These are phyloP conservation scores for Starmerella powellii DNA, from an alignment of 805 yeast species.

Conservation along the genomic window DNA sequence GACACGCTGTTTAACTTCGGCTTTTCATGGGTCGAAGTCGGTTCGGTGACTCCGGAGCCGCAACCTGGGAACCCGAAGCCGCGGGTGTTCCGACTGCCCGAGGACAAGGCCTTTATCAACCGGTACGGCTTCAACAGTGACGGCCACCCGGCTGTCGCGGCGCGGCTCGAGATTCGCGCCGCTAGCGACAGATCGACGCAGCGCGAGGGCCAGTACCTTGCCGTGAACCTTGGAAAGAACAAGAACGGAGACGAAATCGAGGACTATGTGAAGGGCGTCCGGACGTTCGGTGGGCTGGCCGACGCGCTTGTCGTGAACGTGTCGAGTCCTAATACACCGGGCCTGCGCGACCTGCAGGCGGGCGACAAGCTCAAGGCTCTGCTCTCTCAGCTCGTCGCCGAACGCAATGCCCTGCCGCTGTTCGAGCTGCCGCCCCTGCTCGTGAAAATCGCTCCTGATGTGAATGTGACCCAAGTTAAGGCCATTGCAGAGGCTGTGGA, in stretches of 20 bases:
- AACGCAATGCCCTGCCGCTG: constrained; percentile 45
- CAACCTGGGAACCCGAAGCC: constrained; percentile 95
- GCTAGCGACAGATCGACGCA: constrained; percentile 25
- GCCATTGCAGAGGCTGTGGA: constrained; percentile 75
- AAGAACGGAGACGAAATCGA: constrained; percentile 80
- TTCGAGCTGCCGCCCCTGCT: constrained; percentile 58
- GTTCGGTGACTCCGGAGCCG: constrained; percentile 82
- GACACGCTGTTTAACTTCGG: constrained; percentile 70
- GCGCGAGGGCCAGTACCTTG: constrained; percentile 38
- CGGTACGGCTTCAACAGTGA: constrained; percentile 89
- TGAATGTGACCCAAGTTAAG: constrained; percentile 64
- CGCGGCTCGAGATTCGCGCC: constrained; percentile 54
- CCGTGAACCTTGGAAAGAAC: constrained; percentile 82
- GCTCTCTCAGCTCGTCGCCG: constrained; percentile 53
- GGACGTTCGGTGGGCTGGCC: constrained; percentile 66
- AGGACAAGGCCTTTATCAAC: constrained; percentile 84
- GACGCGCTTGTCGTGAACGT: constrained; percentile 86
- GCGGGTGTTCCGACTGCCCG: constrained; percentile 71
- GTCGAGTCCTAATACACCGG: constrained; percentile 94
- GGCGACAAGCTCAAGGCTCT: constrained; percentile 60
- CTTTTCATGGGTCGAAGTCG: constrained; percentile 82
- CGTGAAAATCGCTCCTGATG: constrained; percentile 91
- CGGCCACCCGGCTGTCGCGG: constrained; percentile 68
- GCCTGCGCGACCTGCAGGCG: constrained; percentile 72
- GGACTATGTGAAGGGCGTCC: constrained; percentile 78